Evolutionary conservation across 164 flowering plant species (phyloP).

Genomic region (Magnolia sinica): DNA sequence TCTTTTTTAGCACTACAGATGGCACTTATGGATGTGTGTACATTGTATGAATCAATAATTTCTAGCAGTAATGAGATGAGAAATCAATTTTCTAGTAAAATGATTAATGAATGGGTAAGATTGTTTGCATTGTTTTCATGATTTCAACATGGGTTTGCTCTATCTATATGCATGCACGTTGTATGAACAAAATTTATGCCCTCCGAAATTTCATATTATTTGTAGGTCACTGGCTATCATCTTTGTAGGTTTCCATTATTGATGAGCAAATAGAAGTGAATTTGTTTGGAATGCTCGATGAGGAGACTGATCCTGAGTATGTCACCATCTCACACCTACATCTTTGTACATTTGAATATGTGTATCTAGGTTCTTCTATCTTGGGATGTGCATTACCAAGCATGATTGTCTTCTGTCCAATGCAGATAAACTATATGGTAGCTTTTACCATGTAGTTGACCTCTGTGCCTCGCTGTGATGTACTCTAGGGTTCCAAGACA

Average conservation of each 20-base stretch:
- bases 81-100: not conserved
- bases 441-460: too few relatives aligned
- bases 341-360: not conserved
- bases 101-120: not conserved
- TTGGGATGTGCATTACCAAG: too few relatives aligned
- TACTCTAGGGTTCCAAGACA: too few relatives aligned
- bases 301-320: conserved; percentile 97
- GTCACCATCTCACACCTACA: not conserved
- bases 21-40: too few relatives aligned
- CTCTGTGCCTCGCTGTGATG: too few relatives aligned
- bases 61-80: not conserved
- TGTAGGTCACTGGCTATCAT: not conserved
- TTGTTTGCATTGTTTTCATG: not conserved
- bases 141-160: conserved; percentile 1
- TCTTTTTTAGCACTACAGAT: too few relatives aligned
- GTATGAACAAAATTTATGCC: not conserved
- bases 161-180: not conserved
- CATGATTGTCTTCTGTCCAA: too few relatives aligned
- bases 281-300: conserved; percentile 88
- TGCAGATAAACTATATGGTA: too few relatives aligned
- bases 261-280: conserved; percentile 81
- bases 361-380: not conserved
- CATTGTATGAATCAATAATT: not conserved
- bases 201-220: not conserved
- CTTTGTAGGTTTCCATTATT: conserved; percentile 61